Evolutionary conservation across 2,329 filamentous ascomycete genomes (phyloP).

Genomic region (Aspergillus pseudonomiae): DNA sequence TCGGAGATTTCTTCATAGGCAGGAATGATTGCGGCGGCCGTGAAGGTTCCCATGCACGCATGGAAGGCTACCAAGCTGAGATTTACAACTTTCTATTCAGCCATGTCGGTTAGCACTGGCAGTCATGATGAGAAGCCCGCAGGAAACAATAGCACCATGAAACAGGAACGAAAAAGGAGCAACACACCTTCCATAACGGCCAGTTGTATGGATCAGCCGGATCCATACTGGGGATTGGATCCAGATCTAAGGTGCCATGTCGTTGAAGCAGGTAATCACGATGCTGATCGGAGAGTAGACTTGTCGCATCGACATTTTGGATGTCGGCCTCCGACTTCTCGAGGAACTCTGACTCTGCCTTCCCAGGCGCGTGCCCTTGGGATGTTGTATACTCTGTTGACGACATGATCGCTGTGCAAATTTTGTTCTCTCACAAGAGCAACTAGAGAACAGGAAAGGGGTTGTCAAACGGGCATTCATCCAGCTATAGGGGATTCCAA

Average conservation of each 20-base stretch:
- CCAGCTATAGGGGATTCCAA: neutral
- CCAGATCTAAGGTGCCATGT: slow-evolving; percentile 59
- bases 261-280: slow-evolving; percentile 54
- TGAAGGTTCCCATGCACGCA: slow-evolving; percentile 59
- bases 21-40: slow-evolving; percentile 56
- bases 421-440: neutral
- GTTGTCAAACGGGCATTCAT: neutral
- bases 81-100: slow-evolving; percentile 33
- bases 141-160: neutral
- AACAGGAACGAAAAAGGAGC: neutral
- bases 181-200: slow-evolving; percentile 52
- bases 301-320: neutral
- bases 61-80: slow-evolving; percentile 59
- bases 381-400: neutral
- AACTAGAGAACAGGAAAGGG: neutral
- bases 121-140: neutral
- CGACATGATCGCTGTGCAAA: neutral
- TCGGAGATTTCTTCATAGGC: slow-evolving; percentile 54
- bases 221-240: slow-evolving; percentile 55
- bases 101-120: neutral
- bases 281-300: slow-evolving; percentile 18
- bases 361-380: neutral
- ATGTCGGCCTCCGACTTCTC: slow-evolving; percentile 1
- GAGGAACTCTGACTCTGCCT: neutral
- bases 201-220: slow-evolving; percentile 61